Conservation (phyloP, 1,139 yeast genomes). For the Blastobotrys arbuscula region DNA sequence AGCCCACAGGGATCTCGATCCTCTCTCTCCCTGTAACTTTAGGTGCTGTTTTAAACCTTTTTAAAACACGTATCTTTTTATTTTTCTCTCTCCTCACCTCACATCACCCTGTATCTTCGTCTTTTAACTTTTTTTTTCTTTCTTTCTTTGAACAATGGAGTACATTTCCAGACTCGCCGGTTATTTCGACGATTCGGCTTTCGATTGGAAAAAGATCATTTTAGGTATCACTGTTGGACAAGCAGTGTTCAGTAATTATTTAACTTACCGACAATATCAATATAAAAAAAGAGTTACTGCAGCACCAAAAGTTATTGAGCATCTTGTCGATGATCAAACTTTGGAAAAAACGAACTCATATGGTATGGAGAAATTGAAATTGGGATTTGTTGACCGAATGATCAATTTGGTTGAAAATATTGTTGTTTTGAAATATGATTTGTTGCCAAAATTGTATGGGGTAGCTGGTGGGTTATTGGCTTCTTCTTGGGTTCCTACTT, state of each 20-base stretch:
- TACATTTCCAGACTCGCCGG: constrained; percentile 30
- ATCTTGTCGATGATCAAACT: constrained; percentile 56
- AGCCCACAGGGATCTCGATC: too few relatives aligned
- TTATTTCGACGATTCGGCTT: constrained; percentile 49
- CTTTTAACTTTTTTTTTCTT: too few relatives aligned
- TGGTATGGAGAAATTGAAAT: constrained; percentile 73
- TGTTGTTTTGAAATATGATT: constrained; percentile 52
- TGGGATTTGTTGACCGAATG: constrained; percentile 53
- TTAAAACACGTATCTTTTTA: constrained; percentile 2
- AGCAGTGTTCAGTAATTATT: constrained; percentile 65
- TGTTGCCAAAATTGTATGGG: constrained; percentile 67
- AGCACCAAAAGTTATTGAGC: constrained; percentile 48
- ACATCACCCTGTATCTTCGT: not conserved
- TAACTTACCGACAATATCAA: constrained; percentile 71
- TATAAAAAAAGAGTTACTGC: constrained; percentile 47
- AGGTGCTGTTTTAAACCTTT: too few relatives aligned
- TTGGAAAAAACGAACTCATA: constrained; percentile 75
- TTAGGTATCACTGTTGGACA: constrained; percentile 73
- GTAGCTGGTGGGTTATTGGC: constrained; percentile 43
- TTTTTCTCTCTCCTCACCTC: not conserved
- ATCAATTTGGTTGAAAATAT: constrained; percentile 53
- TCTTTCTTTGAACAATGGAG: not conserved
- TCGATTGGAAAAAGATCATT: constrained; percentile 74
- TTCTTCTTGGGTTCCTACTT: constrained; percentile 28
- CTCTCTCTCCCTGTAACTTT: too few relatives aligned